Base-by-base conservation (phyloP, 306 rosid species). In the Notholithocarpus densiflorus region DNA sequence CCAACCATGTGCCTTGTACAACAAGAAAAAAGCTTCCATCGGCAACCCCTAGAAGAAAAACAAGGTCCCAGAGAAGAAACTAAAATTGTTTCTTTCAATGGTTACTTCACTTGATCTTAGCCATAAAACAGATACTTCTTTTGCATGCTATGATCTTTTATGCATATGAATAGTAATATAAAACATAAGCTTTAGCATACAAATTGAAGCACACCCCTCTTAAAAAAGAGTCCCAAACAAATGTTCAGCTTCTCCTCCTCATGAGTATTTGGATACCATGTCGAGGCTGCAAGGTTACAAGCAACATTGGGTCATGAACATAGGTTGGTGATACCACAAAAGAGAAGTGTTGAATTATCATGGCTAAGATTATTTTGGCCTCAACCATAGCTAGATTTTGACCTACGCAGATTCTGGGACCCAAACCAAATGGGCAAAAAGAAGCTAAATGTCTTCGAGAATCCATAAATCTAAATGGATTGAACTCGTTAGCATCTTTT, bases 301-400 rank as follows among this genome's bases (percentile, higher is more conserved):
- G 6, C 14, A 86, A 4, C 82, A 77, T 55, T 0, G 92, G 92
- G 2, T 77, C 82, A 75, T 89, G 93, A 45, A 83, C 88, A 73
- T 89, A 88, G 0, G 92, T 83, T 23, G 96, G 85, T 2, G 93
- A 91, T 45, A 88, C 79, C 34, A 2, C 21, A 57, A 86, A 77
- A 52, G 83, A 87, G 72, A 77, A 89, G 24, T 54, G 64, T n/a
- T 64, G 77, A 6, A 91, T 24, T 73, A 91, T 68, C 85, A 83
- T 84, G 18, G 89, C 83, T 13, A 89, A 71, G 18, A 77, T 84
- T 5, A 86, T 40, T 59, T 84, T 93, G 6, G 91, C 85, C 78
- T 91, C 97, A 56, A 78, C 81, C 80, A 93, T 4, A 5, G 94
- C 93, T 79, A 90, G 53, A 74, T 83, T 93, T 73, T 89, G 94